Evolutionary conservation across 2,329 filamentous ascomycete genomes (phyloP), one percentile per base, ranked within the genome.

Genomic region (Monosporascus sp.): DNA sequence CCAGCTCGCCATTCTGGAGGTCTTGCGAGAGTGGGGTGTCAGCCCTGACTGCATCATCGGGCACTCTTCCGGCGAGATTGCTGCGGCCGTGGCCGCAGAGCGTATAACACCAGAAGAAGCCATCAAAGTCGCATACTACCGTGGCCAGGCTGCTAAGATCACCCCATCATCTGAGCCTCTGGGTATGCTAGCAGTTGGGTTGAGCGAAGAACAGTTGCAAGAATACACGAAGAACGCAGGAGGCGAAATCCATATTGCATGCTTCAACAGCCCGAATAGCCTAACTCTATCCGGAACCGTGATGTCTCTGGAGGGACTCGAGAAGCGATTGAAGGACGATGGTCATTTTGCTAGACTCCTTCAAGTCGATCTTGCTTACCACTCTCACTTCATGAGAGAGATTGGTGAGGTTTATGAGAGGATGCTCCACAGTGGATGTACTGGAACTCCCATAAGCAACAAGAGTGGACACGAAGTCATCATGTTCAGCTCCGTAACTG

Each of bases 201-300:
- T 65, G 2, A 41, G 49, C 36, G 31, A 46, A 5, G 49, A 59
- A 1, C 41, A 27, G 5, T 20, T 46, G 2, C 3, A 7, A 0
- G 7, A n/a, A 2, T 58, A 51, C 31, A n/a, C 60, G 15, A 18
- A 56, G n/a, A n/a, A n/a, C 6, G 38, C 43, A 15, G 15, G 47
- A 5, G 56, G 51, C 0, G 50, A 25, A 43, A n/a, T n/a, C n/a
- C n/a, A n/a, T n/a, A 59, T 66, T 9, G 64, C 65, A 15, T 67
- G 64, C 46, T 61, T 56, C 43, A 67, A 68, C 47, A 67, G 65
- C 44, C 63, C 63, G 0, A 54, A 8, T 5, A 66, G 64, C 35
- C 17, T 66, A 6, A 67, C 66, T 2, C 31, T 67, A 1, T 66
- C 64, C 0, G 65, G n/a, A n/a, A n/a, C n/a, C n/a, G 66, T 1